Percentiles rank a stretch among this genome's conserved stretches.
Conservation (phyloP, 352 stramenopile genomes). For the Phytophthora lateralis region DNA sequence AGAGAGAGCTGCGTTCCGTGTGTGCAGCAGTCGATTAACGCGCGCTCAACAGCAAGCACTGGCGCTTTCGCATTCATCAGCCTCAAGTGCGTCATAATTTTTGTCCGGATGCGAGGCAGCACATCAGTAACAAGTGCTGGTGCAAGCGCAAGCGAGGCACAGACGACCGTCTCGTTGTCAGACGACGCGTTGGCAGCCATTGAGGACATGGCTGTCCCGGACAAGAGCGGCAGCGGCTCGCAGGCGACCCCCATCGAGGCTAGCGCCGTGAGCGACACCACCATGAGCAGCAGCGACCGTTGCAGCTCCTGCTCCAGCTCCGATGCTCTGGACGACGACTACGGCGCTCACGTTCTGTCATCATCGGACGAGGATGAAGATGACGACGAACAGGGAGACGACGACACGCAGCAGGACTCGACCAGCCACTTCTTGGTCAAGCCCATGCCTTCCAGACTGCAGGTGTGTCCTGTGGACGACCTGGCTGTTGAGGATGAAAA, state of each 20-base stretch:
- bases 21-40: neutral
- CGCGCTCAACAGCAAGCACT: neutral
- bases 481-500: slow-evolving; percentile 81
- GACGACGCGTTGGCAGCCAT: slow-evolving; percentile 24
- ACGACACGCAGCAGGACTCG: slow-evolving; percentile 24
- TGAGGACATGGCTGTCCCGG: slow-evolving; percentile 17
- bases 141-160: slow-evolving; percentile 30
- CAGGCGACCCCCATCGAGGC: slow-evolving; percentile 23
- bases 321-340: slow-evolving; percentile 43
- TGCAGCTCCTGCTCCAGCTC: slow-evolving; percentile 40
- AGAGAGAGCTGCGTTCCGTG: slow-evolving; percentile 6
- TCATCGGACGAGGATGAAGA: slow-evolving; percentile 47
- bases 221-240: slow-evolving; percentile 15
- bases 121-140: slow-evolving; percentile 24
- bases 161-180: slow-evolving; percentile 24
- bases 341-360: slow-evolving; percentile 42
- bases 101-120: slow-evolving; percentile 21
- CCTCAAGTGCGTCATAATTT: neutral
- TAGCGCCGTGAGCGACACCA: slow-evolving; percentile 44
- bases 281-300: slow-evolving; percentile 46
- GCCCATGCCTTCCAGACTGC: slow-evolving; percentile 69
- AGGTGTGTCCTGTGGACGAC: slow-evolving; percentile 79
- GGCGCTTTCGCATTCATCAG: neutral
- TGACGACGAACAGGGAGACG: slow-evolving; percentile 14
- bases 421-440: slow-evolving; percentile 58